A percentile compares a stretch with the other conserved stretches of the same genome.
Conservation (phyloP, 78 protist genomes). For the Emiliania huxleyi region DNA sequence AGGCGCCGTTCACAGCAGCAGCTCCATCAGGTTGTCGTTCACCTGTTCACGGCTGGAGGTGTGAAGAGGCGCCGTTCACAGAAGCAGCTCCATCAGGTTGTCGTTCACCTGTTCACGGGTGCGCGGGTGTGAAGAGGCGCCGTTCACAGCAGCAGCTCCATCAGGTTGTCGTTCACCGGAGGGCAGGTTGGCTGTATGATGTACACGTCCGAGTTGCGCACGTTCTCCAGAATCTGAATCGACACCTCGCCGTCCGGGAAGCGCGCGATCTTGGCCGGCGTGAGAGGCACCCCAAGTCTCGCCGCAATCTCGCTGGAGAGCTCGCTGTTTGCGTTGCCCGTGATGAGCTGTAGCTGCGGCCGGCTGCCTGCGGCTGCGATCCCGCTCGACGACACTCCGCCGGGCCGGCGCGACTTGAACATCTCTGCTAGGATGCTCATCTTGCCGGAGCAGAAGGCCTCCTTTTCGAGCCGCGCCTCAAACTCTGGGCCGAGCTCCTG, state of each 20-base stretch:
- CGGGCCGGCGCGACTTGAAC: background rate
- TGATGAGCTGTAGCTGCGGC: background rate
- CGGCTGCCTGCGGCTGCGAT: background rate
- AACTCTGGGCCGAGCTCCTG: background rate
- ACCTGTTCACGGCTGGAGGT: too few species aligned
- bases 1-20: background rate
- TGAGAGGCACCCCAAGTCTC: background rate
- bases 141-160: constrained; percentile 45
- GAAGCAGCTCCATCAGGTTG: too few species aligned
- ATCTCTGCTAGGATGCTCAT: background rate
- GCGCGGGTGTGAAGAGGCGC: too few species aligned
- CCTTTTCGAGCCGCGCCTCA: background rate
- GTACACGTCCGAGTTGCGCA: constrained; percentile 64
- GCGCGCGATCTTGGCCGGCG: background rate
- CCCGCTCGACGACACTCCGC: background rate
- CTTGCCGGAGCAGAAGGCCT: background rate
- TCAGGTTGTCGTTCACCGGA: constrained; percentile 77
- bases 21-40: constrained; percentile 78
- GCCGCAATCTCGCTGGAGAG: constrained; percentile 31
- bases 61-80: too few species aligned
- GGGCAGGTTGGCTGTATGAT: constrained; percentile 73
- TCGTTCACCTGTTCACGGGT: too few species aligned
- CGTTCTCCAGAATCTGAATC: constrained; percentile 60
- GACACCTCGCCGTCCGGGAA: constrained; percentile 50
- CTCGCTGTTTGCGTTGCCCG: constrained; percentile 46